Conservation (phyloP, 2,329 filamentous ascomycete species). For the Fusarium redolens region DNA sequence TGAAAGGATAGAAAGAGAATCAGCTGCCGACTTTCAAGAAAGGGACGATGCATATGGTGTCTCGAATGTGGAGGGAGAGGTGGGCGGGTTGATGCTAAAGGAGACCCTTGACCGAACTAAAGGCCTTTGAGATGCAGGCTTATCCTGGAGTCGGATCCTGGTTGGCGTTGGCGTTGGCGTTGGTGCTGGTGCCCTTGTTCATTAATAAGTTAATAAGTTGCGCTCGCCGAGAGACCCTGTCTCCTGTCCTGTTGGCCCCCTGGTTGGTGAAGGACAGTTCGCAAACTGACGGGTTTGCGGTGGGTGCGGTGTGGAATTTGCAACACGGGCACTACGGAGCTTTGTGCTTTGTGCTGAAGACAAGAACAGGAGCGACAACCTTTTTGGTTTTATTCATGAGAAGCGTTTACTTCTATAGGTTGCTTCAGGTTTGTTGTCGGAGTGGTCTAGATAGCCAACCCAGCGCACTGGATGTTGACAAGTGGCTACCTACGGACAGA, state of each 20-base stretch:
- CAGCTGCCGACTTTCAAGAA: slow-evolving; percentile 38
- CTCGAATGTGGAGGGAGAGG: slow-evolving; percentile 48
- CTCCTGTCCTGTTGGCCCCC: slow-evolving; percentile 6
- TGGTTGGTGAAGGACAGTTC: slow-evolving; percentile 33
- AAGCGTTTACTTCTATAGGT: neutral
- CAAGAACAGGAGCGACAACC: neutral
- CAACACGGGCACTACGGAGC: slow-evolving; percentile 19
- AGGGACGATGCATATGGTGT: slow-evolving; percentile 48
- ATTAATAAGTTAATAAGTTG: slow-evolving; percentile 20
- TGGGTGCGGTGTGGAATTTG: slow-evolving; percentile 45
- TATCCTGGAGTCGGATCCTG: slow-evolving; percentile 32
- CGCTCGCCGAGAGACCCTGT: slow-evolving; percentile 28
- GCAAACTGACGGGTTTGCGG: slow-evolving; percentile 40
- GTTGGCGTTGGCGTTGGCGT: slow-evolving; percentile 18
- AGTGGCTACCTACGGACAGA: neutral
- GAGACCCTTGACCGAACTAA: slow-evolving; percentile 38
- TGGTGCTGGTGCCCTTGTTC: slow-evolving; percentile 30
- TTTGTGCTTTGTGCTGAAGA: neutral
- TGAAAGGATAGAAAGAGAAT: slow-evolving; percentile 41
- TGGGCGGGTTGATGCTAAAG: slow-evolving; percentile 41
- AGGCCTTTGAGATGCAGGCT: slow-evolving; percentile 27
- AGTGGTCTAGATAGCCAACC: neutral
- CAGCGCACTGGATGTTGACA: neutral
- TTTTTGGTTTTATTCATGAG: slow-evolving; percentile 13
- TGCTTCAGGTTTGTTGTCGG: slow-evolving; percentile 14